Evolutionary conservation across 768 basidiomycete genomes (phyloP).

Genomic region (Mycena olivaceomarginata): DNA sequence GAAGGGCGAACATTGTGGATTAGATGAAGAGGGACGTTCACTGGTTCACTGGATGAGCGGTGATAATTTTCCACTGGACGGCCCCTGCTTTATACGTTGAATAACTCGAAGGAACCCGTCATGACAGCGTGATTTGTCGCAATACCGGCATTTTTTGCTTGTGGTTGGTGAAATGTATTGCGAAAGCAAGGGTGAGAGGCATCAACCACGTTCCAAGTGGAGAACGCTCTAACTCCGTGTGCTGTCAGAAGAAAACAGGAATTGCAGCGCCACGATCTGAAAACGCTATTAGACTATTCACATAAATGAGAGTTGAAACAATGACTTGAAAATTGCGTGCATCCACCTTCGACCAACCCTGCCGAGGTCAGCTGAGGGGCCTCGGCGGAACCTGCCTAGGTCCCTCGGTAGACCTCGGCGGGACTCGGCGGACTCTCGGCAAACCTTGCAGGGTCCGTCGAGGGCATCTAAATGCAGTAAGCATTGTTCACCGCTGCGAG

Average conservation of each 20-base stretch:
- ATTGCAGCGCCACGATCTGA: not conserved
- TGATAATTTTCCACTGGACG: not conserved
- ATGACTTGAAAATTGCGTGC: no score
- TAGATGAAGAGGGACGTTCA: not conserved
- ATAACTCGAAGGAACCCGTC: not conserved
- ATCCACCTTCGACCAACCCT: no score
- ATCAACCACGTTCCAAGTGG: slow-evolving; percentile 14
- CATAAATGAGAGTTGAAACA: slow-evolving; percentile 7
- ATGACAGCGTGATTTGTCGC: not conserved
- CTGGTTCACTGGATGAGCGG: slow-evolving; percentile 15
- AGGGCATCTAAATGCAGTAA: slow-evolving; percentile 19
- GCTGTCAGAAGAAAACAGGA: not conserved
- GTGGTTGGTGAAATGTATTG: not conserved
- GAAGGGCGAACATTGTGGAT: slow-evolving; percentile 42
- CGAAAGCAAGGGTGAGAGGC: slow-evolving; percentile 14
- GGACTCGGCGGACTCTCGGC: slow-evolving; percentile 3
- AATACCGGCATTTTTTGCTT: not conserved
- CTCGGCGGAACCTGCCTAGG: no score
- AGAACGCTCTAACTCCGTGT: slow-evolving; percentile 8
- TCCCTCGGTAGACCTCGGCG: no score
- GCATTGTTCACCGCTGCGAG: slow-evolving; percentile 16
- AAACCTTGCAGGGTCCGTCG: slow-evolving; percentile 18
- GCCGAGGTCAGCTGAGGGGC: no score
- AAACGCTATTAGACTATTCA: not conserved
- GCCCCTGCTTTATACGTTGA: not conserved